These are phyloP conservation scores for Physocladia obscura DNA, from an alignment of 192 early-diverging fungal genomes.

Conservation along the genomic window DNA sequence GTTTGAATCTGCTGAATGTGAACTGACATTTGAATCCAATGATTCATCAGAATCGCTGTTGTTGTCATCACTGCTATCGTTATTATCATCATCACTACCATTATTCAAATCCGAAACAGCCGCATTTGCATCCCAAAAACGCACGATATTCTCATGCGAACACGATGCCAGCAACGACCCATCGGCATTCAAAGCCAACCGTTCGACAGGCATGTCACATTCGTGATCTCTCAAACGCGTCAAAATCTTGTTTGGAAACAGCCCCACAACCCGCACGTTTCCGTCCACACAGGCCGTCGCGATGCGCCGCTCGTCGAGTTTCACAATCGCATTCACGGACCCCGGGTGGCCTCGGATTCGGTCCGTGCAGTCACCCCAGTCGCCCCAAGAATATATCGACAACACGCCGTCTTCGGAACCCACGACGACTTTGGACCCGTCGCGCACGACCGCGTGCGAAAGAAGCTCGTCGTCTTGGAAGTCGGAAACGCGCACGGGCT, in stretches of 20 bases:
- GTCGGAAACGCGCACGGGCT: conserved; percentile 82
- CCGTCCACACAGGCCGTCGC: conserved; percentile 93
- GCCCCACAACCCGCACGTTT: conserved; percentile 73
- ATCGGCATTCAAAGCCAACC: conserved; percentile 69
- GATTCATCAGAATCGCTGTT: conserved; percentile 48
- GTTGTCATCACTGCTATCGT: conserved; percentile 16
- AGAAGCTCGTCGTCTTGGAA: conserved; percentile 95
- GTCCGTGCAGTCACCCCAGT: conserved; percentile 93
- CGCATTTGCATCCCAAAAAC: conserved; percentile 85
- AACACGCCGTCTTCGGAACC: conserved; percentile 89
- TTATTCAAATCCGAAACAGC: conserved; percentile 38
- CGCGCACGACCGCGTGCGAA: conserved; percentile 72
- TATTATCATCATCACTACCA: conserved; percentile 26
- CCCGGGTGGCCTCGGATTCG: conserved; percentile 92
- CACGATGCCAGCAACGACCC: conserved; percentile 75
- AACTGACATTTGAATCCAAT: too few species aligned
- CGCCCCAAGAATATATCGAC: conserved; percentile 82
- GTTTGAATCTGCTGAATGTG: too few species aligned
- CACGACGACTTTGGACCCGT: conserved; percentile 80
- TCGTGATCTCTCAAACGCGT: conserved; percentile 87
- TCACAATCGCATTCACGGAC: conserved; percentile 83
- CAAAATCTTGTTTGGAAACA: conserved; percentile 91
- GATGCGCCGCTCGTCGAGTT: conserved; percentile 79
- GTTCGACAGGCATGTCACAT: conserved; percentile 81
- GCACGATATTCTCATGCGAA: conserved; percentile 82